Evolutionary conservation across 306 rosid species (phyloP).

Genomic region (Quercus bicolor): DNA sequence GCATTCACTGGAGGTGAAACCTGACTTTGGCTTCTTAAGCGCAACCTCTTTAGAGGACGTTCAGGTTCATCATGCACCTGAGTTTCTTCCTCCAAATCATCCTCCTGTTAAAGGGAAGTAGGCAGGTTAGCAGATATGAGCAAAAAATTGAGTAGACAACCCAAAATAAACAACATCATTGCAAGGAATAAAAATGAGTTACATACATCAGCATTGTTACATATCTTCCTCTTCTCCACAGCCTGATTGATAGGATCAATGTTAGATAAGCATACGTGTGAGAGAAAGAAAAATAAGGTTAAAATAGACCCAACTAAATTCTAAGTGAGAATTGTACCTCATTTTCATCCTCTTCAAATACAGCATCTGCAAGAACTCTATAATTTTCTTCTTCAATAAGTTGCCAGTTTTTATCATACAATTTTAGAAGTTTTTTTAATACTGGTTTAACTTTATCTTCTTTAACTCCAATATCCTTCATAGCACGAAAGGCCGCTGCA

Average conservation of each 20-base stretch:
- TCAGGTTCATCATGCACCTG: conserved; percentile 33
- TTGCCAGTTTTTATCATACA: conserved; percentile 83
- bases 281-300: background rate
- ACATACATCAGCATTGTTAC: conserved; percentile 28
- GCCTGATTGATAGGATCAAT: conserved; percentile 37
- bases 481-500: conserved; percentile 59
- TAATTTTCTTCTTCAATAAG: conserved; percentile 90
- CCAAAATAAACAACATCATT: conserved; percentile 1
- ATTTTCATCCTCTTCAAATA: conserved; percentile 71
- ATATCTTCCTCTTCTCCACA: conserved; percentile 26
- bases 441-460: conserved; percentile 73
- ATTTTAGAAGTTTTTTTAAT: conserved; percentile 57
- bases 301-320: conserved; percentile 14
- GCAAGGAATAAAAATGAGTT: conserved; percentile 4
- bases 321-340: conserved; percentile 34
- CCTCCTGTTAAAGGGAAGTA: conserved; percentile 32
- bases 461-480: conserved; percentile 61
- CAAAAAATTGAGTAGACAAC: conserved; percentile 3
- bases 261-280: conserved; percentile 8
- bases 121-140: conserved; percentile 23
- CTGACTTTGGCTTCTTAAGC: conserved; percentile 57
- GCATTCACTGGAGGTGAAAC: conserved; percentile 28
- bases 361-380: conserved; percentile 81
- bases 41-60: conserved; percentile 81
- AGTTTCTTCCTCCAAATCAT: conserved; percentile 40